phyloP scores from a whole-genome alignment of 1,284 basidiomycete genomes.

The Athelia sp. region DNA sequence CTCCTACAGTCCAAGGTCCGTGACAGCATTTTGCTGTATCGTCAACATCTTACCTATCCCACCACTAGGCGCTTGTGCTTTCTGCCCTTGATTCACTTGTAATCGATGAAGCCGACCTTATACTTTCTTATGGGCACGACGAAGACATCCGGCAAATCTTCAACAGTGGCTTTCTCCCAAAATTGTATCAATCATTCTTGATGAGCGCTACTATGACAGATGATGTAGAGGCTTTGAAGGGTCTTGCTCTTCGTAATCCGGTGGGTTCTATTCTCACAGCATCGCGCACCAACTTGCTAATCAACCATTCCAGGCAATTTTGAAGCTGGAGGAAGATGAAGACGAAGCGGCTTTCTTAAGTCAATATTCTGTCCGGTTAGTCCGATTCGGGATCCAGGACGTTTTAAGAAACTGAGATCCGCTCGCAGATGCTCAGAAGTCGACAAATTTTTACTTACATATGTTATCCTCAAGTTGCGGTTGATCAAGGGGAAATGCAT shows the following conservation, averaged over 20 bases:
- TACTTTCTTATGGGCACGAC: constrained; percentile 96
- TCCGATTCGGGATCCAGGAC: constrained; percentile 2
- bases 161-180: constrained; percentile 73
- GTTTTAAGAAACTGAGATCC: constrained; percentile 4
- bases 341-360: constrained; percentile 76
- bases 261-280: constrained; percentile 37
- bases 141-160: constrained; percentile 88
- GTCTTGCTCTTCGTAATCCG: constrained; percentile 82
- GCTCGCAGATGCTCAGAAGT: constrained; percentile 79
- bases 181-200: constrained; percentile 89
- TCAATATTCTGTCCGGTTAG: constrained; percentile 79
- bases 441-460: constrained; percentile 94
- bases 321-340: constrained; percentile 82
- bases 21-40: neutral
- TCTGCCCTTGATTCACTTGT: constrained; percentile 79
- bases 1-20: constrained; percentile 77
- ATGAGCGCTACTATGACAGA: constrained; percentile 99
- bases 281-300: constrained; percentile 18
- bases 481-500: constrained; percentile 96
- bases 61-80: constrained; percentile 36
- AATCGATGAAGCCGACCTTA: constrained; percentile 97
- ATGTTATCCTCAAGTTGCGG: constrained; percentile 92
- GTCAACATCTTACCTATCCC: constrained; percentile 32
- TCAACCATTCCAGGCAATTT: constrained; percentile 58
- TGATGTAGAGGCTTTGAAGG: constrained; percentile 90